Conservation (phyloP, 108 stramenopile species). For the Cyclostephanos invisitatus region DNA sequence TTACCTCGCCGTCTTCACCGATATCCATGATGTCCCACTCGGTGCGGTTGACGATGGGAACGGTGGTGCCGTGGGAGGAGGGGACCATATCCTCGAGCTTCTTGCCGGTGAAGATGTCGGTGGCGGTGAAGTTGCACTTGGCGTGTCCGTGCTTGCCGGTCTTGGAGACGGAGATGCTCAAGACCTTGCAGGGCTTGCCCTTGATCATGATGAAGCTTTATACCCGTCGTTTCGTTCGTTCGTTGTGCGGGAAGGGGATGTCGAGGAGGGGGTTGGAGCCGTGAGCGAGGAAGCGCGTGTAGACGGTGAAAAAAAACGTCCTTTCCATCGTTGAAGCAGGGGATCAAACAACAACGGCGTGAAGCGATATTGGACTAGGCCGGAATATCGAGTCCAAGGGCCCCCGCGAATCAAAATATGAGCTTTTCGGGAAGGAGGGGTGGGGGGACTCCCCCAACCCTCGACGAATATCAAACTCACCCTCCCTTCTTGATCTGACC, state of each 20-base stretch:
- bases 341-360: not conserved
- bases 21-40: constrained; percentile 99
- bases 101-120: constrained; percentile 99
- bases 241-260: not conserved
- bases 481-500: constrained; percentile 95
- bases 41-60: constrained; percentile 92
- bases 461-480: constrained; percentile 54
- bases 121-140: constrained; percentile 99
- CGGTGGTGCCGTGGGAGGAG: constrained; percentile 96
- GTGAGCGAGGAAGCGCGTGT: not conserved
- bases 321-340: not conserved
- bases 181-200: constrained; percentile 99
- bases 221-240: not conserved
- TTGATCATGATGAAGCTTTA: constrained; percentile 95
- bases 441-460: not conserved
- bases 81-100: constrained; percentile 99
- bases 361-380: not conserved
- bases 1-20: constrained; percentile 93
- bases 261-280: too few species aligned
- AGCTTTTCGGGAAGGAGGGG: not conserved
- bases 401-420: not conserved
- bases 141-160: constrained; percentile 99
- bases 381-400: not conserved
- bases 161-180: constrained; percentile 98
- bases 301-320: not conserved